A percentile compares a stretch with the other conserved stretches of the same genome.
Conservation (phyloP, 306 rosid species). For the Argentina anserina region DNA sequence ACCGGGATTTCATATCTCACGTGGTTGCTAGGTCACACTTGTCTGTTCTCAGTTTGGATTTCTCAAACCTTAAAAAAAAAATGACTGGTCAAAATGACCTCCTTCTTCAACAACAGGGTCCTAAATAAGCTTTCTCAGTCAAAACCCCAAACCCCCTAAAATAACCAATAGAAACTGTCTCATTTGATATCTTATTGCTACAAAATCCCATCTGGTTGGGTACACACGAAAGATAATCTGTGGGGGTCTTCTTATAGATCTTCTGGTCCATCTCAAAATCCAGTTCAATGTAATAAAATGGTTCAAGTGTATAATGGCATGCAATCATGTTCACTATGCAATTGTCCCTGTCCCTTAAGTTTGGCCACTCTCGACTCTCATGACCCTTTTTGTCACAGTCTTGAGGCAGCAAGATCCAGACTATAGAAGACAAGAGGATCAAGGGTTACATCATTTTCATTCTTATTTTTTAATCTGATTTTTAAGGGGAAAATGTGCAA, state of each 20-base stretch:
- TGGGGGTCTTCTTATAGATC: conserved; percentile 33
- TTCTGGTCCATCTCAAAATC: conserved; percentile 11
- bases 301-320: background rate
- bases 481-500: too few species aligned
- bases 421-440: background rate
- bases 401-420: conserved; percentile 13
- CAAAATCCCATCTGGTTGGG: conserved; percentile 28
- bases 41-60: conserved; percentile 28
- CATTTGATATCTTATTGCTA: conserved; percentile 23
- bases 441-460: background rate
- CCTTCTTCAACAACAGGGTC: conserved; percentile 5
- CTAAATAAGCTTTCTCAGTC: conserved; percentile 23
- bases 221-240: conserved; percentile 14
- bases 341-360: background rate
- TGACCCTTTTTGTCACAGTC: background rate
- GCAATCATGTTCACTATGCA: background rate
- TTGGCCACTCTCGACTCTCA: background rate
- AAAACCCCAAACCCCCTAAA: conserved; percentile 32
- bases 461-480: background rate
- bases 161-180: conserved; percentile 25
- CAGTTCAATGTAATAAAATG: conserved; percentile 2
- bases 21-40: conserved; percentile 44
- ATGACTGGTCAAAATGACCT: conserved; percentile 26
- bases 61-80: background rate
- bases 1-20: conserved; percentile 55